A percentile compares a stretch with the other conserved stretches of the same genome.
These are phyloP conservation scores for Ceratobasidium sp. DNA, from an alignment of 1,284 basidiomycete genomes.

Conservation along the genomic window DNA sequence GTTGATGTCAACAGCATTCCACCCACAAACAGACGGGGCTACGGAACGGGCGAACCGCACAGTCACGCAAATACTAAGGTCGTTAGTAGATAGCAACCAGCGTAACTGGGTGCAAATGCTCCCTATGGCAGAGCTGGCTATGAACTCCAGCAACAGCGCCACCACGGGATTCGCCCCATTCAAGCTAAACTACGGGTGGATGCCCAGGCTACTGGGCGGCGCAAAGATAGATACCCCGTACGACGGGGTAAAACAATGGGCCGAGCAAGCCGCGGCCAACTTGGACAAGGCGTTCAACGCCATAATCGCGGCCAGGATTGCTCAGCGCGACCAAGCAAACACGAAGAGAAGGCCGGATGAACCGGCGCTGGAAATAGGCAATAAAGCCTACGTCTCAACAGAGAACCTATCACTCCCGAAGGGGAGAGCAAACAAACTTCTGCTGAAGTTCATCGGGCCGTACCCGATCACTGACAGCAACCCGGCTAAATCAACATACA, in stretches of 20 bases:
- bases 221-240: neutral
- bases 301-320: conserved; percentile 53
- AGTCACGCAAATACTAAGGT: conserved; percentile 58
- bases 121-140: conserved; percentile 60
- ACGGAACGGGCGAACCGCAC: conserved; percentile 59
- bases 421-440: conserved; percentile 18
- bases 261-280: neutral
- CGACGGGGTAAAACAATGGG: conserved; percentile 6
- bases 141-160: conserved; percentile 55
- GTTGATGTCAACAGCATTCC: conserved; percentile 62
- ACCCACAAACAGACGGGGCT: conserved; percentile 63
- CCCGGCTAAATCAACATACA: conserved; percentile 11
- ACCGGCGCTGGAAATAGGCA: conserved; percentile 50
- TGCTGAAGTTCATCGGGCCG: conserved; percentile 43
- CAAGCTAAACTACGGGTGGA: conserved; percentile 55
- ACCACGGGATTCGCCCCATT: conserved; percentile 59
- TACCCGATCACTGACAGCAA: conserved; percentile 11
- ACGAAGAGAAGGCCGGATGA: conserved; percentile 9
- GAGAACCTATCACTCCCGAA: conserved; percentile 55
- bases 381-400: conserved; percentile 59
- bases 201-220: conserved; percentile 50
- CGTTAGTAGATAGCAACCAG: conserved; percentile 57
- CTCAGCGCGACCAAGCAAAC: conserved; percentile 55
- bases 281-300: conserved; percentile 44
- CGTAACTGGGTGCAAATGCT: conserved; percentile 60